Conservation (phyloP, 148 eudicot species). For the Dianthus caryophyllus region DNA sequence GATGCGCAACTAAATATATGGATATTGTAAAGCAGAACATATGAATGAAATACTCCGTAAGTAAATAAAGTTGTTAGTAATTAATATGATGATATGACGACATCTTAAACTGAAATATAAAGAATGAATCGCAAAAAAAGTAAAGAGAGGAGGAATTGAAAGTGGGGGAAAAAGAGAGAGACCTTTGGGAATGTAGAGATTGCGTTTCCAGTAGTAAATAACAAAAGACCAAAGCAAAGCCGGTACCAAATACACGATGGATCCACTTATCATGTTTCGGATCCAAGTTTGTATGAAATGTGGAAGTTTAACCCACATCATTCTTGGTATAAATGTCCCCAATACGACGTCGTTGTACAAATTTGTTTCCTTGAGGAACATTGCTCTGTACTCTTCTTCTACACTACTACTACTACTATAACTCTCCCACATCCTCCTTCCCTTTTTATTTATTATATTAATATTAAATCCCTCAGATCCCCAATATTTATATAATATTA, state of each 20-base stretch:
- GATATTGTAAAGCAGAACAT: too few relatives aligned
- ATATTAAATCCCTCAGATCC: slow-evolving; percentile 20
- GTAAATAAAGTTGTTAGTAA: too few relatives aligned
- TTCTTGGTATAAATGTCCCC: slow-evolving; percentile 43
- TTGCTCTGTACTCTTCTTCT: slow-evolving; percentile 26
- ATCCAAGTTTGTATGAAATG: slow-evolving; percentile 79
- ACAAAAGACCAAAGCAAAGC: slow-evolving; percentile 81
- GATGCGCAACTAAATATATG: too few relatives aligned
- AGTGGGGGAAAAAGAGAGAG: background rate
- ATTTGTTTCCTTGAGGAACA: slow-evolving; percentile 51
- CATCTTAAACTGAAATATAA: too few relatives aligned
- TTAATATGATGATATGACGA: too few relatives aligned
- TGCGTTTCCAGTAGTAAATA: slow-evolving; percentile 72
- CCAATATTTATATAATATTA: background rate
- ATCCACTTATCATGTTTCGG: slow-evolving; percentile 64
- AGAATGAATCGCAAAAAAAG: too few relatives aligned
- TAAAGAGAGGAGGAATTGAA: background rate
- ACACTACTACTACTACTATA: too few relatives aligned
- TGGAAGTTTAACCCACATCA: slow-evolving; percentile 56
- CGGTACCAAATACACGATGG: slow-evolving; percentile 55
- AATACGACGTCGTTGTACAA: slow-evolving; percentile 61
- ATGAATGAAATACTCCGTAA: too few relatives aligned
- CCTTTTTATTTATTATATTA: too few relatives aligned
- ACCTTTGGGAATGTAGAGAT: slow-evolving; percentile 85
- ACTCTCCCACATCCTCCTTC: slow-evolving; percentile 14